Evolutionary conservation across 768 basidiomycete genomes (phyloP).

Genomic region (Rhizopogon vulgaris): DNA sequence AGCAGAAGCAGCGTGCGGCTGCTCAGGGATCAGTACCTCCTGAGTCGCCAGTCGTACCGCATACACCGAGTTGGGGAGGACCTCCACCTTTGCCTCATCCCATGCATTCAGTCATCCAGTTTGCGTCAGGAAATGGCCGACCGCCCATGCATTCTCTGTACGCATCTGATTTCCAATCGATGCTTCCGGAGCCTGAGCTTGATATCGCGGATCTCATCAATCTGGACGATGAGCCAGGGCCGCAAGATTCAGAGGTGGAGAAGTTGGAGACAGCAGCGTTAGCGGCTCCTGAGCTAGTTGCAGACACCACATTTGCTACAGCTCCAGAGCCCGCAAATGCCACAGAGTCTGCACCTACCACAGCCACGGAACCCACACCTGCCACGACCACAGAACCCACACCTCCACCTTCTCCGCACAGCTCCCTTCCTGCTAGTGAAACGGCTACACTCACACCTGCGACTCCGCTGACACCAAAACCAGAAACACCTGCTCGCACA

Average conservation of each 20-base stretch:
- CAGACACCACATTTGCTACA: constrained; percentile 5
- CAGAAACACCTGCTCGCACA: constrained; percentile 38
- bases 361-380: constrained; percentile 19
- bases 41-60: constrained; percentile 56
- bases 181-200: constrained; percentile 50
- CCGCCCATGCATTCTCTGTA: constrained; percentile 30
- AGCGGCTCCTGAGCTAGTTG: constrained; percentile 8
- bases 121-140: constrained; percentile 21
- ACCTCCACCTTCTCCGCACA: constrained; percentile 39
- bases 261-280: constrained; percentile 11
- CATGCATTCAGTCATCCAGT: constrained; percentile 22
- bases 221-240: constrained; percentile 55
- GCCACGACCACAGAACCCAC: constrained; percentile 9
- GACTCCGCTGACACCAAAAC: constrained; percentile 24
- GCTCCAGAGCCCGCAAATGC: constrained; percentile 12
- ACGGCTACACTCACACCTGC: constrained; percentile 21
- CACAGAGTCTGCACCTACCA: constrained; percentile 12
- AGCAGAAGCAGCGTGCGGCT: constrained; percentile 40
- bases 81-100: constrained; percentile 55
- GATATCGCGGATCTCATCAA: constrained; percentile 74
- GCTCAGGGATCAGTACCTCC: constrained; percentile 56
- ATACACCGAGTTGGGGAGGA: constrained; percentile 52
- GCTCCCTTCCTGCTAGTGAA: constrained; percentile 14
- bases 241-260: constrained; percentile 27
- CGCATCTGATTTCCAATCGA: constrained; percentile 32